Evolutionary conservation across 176 grass and related monocot species (phyloP).

Genomic region (Leersia perrieri): DNA sequence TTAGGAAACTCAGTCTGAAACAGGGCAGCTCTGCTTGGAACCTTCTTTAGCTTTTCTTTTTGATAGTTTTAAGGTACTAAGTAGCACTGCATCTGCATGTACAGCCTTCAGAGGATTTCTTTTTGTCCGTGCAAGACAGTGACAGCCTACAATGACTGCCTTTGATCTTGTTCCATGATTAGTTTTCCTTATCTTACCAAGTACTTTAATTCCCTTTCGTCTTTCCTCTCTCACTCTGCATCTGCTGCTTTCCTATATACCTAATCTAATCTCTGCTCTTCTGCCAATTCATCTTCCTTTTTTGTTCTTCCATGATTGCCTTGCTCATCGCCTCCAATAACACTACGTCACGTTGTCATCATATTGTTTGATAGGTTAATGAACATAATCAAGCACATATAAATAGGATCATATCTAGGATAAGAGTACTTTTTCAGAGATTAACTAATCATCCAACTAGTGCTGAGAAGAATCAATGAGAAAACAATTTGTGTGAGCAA

Average conservation of each 20-base stretch:
- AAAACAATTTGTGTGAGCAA: background rate
- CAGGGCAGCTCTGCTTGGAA: slow-evolving; percentile 4
- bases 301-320: slow-evolving; percentile 24
- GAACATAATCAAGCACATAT: slow-evolving; percentile 1
- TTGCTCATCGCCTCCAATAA: slow-evolving; percentile 17
- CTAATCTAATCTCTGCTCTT: slow-evolving; percentile 18
- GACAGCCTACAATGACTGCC: slow-evolving; percentile 20
- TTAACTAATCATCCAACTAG: slow-evolving; percentile 9
- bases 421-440: slow-evolving; percentile 19
- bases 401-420: slow-evolving; percentile 22
- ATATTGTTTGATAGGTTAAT: slow-evolving; percentile 12
- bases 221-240: background rate
- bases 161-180: slow-evolving; percentile 36
- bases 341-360: slow-evolving; percentile 1
- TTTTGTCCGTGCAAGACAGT: slow-evolving; percentile 34
- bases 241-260: slow-evolving; percentile 36
- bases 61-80: slow-evolving; percentile 60
- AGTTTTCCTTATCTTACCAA: slow-evolving; percentile 32
- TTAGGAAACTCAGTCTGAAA: slow-evolving; percentile 20
- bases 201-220: slow-evolving; percentile 19
- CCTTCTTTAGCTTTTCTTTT: slow-evolving; percentile 27
- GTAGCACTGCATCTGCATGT: slow-evolving; percentile 18
- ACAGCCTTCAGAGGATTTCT: slow-evolving; percentile 13
- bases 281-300: slow-evolving; percentile 2
- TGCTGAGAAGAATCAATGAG: slow-evolving; percentile 34